These are phyloP conservation scores for Pythium rhizo-oryzae DNA, from an alignment of 352 stramenopile genomes.

Conservation along the genomic window DNA sequence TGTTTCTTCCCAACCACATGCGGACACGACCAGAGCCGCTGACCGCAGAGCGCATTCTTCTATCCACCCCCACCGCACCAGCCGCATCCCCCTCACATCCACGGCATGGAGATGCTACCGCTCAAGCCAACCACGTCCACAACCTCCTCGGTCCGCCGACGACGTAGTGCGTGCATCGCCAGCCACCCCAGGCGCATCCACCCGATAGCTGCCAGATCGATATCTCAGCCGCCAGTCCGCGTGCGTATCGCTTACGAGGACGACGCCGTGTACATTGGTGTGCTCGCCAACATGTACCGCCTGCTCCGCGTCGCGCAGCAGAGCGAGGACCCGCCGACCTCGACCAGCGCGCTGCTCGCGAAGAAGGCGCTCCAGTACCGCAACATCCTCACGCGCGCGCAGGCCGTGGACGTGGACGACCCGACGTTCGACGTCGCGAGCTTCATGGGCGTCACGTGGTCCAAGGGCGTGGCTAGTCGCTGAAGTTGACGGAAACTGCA, in stretches of 20 bases:
- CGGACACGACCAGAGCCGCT: no score
- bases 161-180: no score
- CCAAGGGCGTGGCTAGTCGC: not conserved
- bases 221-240: not conserved
- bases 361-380: constrained; percentile 21
- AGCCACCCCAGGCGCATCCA: not conserved
- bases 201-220: not conserved
- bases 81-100: no score
- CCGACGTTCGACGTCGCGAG: constrained; percentile 1
- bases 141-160: no score
- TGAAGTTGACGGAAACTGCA: not conserved
- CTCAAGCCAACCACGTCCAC: no score
- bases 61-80: no score
- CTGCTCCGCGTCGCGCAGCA: not conserved
- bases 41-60: no score
- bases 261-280: not conserved
- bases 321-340: not conserved
- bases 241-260: not conserved
- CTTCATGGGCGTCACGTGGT: constrained; percentile 7
- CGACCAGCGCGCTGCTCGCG: constrained; percentile 13
- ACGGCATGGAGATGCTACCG: no score
- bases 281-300: constrained; percentile 1
- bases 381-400: constrained; percentile 1
- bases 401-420: constrained; percentile 18
- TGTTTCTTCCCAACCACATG: no score